Evolutionary conservation across 2,329 filamentous ascomycete species (phyloP).

Genomic region (Botrytis sinoallii): DNA sequence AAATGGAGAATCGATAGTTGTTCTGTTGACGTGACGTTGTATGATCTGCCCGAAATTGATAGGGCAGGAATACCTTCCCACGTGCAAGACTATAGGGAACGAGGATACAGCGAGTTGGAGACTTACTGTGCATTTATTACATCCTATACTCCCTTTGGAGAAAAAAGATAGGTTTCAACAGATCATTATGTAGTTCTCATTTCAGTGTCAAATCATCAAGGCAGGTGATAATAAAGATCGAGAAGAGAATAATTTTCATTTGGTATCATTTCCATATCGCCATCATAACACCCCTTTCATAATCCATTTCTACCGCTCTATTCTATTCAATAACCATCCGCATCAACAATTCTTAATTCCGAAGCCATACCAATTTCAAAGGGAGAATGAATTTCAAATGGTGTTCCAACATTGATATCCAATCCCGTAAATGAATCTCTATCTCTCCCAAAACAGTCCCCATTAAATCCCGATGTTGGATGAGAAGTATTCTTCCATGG

Average conservation of each 20-base stretch:
- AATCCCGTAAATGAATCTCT: not conserved
- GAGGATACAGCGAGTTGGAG: not conserved
- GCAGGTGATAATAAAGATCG: not conserved
- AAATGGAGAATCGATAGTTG: not conserved
- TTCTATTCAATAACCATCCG: not conserved
- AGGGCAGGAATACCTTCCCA: not conserved
- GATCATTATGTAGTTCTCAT: not conserved
- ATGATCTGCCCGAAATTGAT: not conserved
- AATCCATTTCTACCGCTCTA: not conserved
- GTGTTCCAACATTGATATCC: slow-evolving; percentile 3
- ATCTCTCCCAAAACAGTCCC: not conserved
- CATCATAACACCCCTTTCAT: not conserved
- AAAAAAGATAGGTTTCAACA: not conserved
- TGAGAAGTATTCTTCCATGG: not conserved
- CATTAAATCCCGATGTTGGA: not conserved
- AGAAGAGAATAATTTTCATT: not conserved
- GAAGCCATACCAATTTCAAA: slow-evolving; percentile 13
- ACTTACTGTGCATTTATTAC: too few species aligned
- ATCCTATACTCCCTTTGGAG: not conserved
- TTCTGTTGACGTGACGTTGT: not conserved
- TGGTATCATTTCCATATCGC: slow-evolving; percentile 7
- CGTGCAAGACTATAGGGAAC: not conserved
- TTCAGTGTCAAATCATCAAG: not conserved
- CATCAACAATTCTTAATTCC: slow-evolving; percentile 9
- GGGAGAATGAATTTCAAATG: slow-evolving; percentile 4